Conservation (phyloP, 306 rosid genomes). For the Casuarina glauca region DNA sequence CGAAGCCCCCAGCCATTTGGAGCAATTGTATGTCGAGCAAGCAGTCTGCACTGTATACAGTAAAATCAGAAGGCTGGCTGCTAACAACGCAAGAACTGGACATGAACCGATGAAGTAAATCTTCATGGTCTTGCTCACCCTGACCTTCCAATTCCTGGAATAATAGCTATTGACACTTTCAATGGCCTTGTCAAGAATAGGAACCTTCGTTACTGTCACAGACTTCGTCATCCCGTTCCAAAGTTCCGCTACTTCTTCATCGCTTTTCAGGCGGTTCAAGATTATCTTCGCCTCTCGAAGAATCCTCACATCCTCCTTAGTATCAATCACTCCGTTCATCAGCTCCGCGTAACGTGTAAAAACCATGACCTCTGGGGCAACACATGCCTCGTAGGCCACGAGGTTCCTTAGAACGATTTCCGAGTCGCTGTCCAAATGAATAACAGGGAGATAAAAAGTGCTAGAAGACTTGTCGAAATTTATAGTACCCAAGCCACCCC, state of each 20-base stretch:
- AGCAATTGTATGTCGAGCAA: conserved; percentile 1
- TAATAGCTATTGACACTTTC: conserved; percentile 3
- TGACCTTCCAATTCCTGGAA: conserved; percentile 11
- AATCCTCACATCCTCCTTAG: conserved; percentile 15
- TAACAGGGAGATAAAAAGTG: background rate
- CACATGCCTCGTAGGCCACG: conserved; percentile 13
- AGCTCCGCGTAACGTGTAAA: conserved; percentile 10
- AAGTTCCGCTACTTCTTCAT: conserved; percentile 3
- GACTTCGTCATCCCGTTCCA: conserved; percentile 22
- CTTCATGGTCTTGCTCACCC: background rate
- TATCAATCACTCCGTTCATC: conserved; percentile 19
- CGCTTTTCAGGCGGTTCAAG: conserved; percentile 1
- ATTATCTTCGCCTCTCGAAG: conserved; percentile 1
- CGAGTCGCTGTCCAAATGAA: conserved; percentile 1
- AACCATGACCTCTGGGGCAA: background rate
- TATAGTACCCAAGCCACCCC: conserved; percentile 13
- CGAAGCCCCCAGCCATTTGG: background rate
- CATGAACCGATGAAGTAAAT: conserved; percentile 4
- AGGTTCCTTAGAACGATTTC: conserved; percentile 14
- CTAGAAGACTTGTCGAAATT: background rate
- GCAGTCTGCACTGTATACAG: background rate
- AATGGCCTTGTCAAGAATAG: conserved; percentile 7
- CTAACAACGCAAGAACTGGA: conserved; percentile 12
- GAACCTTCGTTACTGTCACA: conserved; percentile 8
- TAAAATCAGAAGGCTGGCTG: background rate